Evolutionary conservation across 352 stramenopile genomes (phyloP).

Genomic region (Pythium brassicae): DNA sequence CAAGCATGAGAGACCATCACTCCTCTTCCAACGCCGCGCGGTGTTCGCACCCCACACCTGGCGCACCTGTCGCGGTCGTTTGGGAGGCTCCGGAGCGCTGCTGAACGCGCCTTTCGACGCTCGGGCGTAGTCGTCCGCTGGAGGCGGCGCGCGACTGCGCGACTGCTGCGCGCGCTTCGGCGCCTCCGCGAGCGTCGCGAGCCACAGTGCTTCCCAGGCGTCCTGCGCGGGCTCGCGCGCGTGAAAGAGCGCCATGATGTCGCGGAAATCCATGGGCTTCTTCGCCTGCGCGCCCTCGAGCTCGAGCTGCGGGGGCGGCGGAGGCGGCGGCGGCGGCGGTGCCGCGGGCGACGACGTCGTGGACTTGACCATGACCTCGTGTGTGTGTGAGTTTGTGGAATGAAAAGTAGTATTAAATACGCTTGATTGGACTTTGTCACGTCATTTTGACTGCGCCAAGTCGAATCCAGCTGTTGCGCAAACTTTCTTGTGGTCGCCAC

Average conservation of each 20-base stretch:
- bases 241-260: slow-evolving; percentile 65
- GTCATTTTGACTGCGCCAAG: not conserved
- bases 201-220: slow-evolving; percentile 40
- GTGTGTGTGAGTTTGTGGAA: not conserved
- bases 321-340: slow-evolving; percentile 32
- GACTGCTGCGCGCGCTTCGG: not conserved
- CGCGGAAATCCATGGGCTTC: slow-evolving; percentile 57
- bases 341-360: slow-evolving; percentile 23
- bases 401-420: not conserved
- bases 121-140: slow-evolving; percentile 20
- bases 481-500: slow-evolving; percentile 5
- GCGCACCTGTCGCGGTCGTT: slow-evolving; percentile 55
- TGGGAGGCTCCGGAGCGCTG: slow-evolving; percentile 31
- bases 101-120: slow-evolving; percentile 3
- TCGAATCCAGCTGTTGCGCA: not conserved
- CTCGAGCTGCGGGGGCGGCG: slow-evolving; percentile 25
- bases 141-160: slow-evolving; percentile 17
- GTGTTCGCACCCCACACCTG: too few species aligned
- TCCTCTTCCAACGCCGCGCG: too few species aligned
- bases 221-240: slow-evolving; percentile 9
- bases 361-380: slow-evolving; percentile 7
- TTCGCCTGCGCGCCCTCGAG: slow-evolving; percentile 30
- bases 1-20: not conserved
- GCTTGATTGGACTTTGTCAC: not conserved
- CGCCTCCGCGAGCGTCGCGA: slow-evolving; percentile 48